phyloP scores from a whole-genome alignment of 2,329 filamentous ascomycete genomes.

The Cytospora schulzeri region DNA sequence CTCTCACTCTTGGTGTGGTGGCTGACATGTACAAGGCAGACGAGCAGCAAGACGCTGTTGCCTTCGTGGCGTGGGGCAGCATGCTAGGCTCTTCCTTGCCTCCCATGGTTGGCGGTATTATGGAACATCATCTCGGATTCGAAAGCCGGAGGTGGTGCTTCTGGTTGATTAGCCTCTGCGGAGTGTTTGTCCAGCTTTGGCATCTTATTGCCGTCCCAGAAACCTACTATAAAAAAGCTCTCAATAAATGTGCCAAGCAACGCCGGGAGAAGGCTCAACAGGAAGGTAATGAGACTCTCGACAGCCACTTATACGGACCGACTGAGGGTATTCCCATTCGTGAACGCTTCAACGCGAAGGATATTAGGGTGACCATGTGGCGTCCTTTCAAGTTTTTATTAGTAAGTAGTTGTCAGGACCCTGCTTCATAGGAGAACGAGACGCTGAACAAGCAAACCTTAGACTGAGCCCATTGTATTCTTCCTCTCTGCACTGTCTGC shows the following conservation, averaged over 20 bases:
- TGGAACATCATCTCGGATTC: conserved; percentile 38
- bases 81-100: conserved; percentile 58
- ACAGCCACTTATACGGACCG: conserved; percentile 6
- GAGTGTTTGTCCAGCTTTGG: not conserved
- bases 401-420: not conserved
- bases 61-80: conserved; percentile 49
- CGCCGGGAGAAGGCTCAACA: conserved; percentile 6
- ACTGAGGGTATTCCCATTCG: conserved; percentile 2
- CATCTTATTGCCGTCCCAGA: conserved; percentile 1
- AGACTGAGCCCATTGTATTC: conserved; percentile 73
- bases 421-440: not conserved
- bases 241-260: conserved; percentile 4
- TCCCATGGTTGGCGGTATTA: conserved; percentile 56
- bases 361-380: not conserved
- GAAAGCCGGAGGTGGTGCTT: conserved; percentile 9
- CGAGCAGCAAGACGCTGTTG: conserved; percentile 60
- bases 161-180: conserved; percentile 7
- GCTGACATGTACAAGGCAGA: conserved; percentile 63
- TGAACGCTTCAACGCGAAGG: not conserved
- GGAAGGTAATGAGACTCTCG: conserved; percentile 8
- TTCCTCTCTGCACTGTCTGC: conserved; percentile 70
- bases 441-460: conserved; percentile 54
- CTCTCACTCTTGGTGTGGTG: conserved; percentile 65
- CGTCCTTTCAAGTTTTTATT: conserved; percentile 8
- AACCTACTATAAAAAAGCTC: conserved; percentile 8